Evolutionary conservation across 352 stramenopile genomes (phyloP).

Genomic region (Phytophthora pisi): DNA sequence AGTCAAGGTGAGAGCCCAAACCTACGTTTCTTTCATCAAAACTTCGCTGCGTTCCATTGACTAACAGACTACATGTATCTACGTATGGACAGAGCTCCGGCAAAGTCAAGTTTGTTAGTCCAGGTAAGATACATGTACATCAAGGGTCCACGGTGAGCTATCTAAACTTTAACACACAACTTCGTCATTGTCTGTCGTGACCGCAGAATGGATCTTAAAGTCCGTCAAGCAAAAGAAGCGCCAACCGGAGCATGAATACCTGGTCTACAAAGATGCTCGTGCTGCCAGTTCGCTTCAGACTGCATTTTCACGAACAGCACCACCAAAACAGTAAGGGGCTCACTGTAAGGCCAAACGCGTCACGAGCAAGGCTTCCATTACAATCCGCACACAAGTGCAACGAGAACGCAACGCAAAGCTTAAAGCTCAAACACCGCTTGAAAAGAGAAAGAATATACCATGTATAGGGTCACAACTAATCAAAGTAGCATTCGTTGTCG

Average conservation of each 20-base stretch:
- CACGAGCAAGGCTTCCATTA: not conserved
- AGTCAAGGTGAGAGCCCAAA: conserved; percentile 52
- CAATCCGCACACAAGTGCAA: not conserved
- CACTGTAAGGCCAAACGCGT: not conserved
- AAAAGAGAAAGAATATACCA: conserved; percentile 47
- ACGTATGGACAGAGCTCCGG: conserved; percentile 39
- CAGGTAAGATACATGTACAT: conserved; percentile 38
- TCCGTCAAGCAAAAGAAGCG: conserved; percentile 72
- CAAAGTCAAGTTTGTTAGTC: conserved; percentile 71
- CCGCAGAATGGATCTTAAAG: conserved; percentile 81
- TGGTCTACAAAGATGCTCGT: conserved; percentile 68
- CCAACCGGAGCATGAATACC: conserved; percentile 68
- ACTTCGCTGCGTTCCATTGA: not conserved
- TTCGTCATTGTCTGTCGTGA: not conserved
- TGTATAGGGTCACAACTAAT: conserved; percentile 58
- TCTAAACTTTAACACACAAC: not conserved
- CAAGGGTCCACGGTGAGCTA: not conserved
- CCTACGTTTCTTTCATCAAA: not conserved
- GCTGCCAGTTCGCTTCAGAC: conserved; percentile 21
- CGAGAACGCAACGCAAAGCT: conserved; percentile 2
- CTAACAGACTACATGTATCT: not conserved
- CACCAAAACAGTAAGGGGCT: conserved; percentile 4
- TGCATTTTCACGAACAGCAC: conserved; percentile 23
- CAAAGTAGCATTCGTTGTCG: conserved; percentile 45
- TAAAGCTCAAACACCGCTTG: conserved; percentile 19